Conservation (phyloP, 2,329 filamentous ascomycete species). For the Arachnopeziza araneosa region DNA sequence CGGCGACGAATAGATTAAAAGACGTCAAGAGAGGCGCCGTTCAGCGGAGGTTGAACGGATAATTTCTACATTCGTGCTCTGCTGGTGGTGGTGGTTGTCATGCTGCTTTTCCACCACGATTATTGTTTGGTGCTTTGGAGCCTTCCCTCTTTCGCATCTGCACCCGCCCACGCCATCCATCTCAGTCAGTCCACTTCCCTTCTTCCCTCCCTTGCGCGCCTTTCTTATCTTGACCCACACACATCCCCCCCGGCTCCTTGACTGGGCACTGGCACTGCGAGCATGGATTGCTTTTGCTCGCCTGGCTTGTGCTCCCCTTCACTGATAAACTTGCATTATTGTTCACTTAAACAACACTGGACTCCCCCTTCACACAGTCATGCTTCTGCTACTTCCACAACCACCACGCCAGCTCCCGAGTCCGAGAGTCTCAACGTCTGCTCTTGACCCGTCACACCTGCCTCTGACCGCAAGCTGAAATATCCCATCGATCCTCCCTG, state of each 20-base stretch:
- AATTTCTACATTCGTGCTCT: background rate
- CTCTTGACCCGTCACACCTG: background rate
- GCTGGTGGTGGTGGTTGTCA: background rate
- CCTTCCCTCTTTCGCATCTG: too few species aligned
- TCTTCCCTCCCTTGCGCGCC: too few species aligned
- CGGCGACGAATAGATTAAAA: background rate
- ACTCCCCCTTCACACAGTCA: background rate
- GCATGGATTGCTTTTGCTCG: conserved; percentile 1
- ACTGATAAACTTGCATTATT: conserved; percentile 11
- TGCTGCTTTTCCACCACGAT: background rate
- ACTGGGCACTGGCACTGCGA: conserved; percentile 8
- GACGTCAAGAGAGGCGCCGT: background rate
- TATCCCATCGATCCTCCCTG: background rate
- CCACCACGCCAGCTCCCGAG: background rate
- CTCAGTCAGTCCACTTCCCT: too few species aligned
- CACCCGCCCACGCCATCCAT: too few species aligned
- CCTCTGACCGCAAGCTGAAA: background rate
- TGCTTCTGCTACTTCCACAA: background rate
- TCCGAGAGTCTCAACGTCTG: background rate
- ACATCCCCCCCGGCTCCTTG: background rate
- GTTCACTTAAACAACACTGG: conserved; percentile 8
- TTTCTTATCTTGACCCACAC: background rate
- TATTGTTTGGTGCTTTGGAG: too few species aligned
- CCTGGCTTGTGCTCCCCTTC: background rate
- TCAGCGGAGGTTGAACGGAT: too few species aligned